phyloP scores from a whole-genome alignment of 2,329 filamentous ascomycete genomes.

The Graphilbum sp. region DNA sequence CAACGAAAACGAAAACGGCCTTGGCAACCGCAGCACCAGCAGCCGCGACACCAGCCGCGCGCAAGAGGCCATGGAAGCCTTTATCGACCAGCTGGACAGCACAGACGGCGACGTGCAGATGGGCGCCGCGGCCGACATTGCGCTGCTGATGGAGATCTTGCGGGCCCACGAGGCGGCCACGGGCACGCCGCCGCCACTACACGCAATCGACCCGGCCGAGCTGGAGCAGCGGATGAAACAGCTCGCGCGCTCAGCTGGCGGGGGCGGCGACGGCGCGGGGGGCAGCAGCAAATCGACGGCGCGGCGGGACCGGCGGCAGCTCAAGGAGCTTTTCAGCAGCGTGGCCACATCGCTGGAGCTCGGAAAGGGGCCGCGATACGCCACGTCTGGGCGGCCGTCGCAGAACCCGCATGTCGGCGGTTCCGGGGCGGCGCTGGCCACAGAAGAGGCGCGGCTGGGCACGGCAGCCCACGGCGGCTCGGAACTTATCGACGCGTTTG shows the following conservation, averaged over 20 bases:
- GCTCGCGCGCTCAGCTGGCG: constrained; percentile 22
- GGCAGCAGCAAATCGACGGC: constrained; percentile 28
- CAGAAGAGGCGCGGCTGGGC: not conserved
- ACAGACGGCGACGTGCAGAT: constrained; percentile 57
- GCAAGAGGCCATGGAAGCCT: constrained; percentile 49
- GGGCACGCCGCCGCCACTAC: constrained; percentile 30
- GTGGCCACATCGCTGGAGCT: constrained; percentile 38
- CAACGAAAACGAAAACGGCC: too few species aligned
- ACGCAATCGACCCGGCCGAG: constrained; percentile 29
- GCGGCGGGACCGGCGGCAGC: constrained; percentile 28
- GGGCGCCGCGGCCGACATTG: constrained; percentile 64
- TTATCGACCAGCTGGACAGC: constrained; percentile 74
- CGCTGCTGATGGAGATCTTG: constrained; percentile 62
- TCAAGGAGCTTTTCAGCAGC: constrained; percentile 31
- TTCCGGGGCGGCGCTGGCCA: constrained; percentile 9
- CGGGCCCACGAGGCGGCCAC: constrained; percentile 31
- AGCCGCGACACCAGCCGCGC: constrained; percentile 30
- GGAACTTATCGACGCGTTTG: constrained; percentile 28
- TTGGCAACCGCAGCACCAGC: too few species aligned
- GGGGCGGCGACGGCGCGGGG: too few species aligned
- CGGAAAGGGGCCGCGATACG: constrained; percentile 37
- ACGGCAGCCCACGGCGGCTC: not conserved
- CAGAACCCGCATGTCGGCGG: constrained; percentile 27
- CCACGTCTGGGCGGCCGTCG: constrained; percentile 25
- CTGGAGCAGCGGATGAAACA: constrained; percentile 30